Base-by-base conservation (phyloP, 768 basidiomycete species). In the Galerina sulciceps region DNA sequence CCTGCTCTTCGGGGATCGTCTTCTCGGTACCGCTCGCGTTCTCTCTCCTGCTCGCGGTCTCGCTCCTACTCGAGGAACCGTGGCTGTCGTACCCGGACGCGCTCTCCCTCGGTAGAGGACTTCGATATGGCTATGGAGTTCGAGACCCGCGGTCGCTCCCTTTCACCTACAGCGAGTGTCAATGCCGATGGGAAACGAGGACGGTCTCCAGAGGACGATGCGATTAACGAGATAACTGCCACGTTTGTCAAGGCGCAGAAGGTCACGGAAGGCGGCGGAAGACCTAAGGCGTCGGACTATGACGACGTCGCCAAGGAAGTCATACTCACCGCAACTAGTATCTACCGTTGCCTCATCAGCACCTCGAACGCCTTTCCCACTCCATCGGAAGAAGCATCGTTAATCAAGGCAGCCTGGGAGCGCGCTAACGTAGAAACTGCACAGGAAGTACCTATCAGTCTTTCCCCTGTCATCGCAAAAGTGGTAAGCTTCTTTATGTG, bases 301-400 rank as follows among this genome's bases (percentile, higher is more conserved):
- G 60, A 68, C 11, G 47, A 60, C 3, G 45, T 59, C 9, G 59
- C 57, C 0, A 59, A 69, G 51, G 62, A 69, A 18, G 31, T 67
- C 6, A 60, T 72, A n/a, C 47, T 50, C 9, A 57, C 49, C 6
- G 68, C 72, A 13, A 59, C 42, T 10, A 47, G 43, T 0, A 13
- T 57, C 35, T 69, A 61, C 45, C 46, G 64, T 1, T 67, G 65
- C 46, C 41, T 61, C 4, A 41, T 71, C 20, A 59, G 54, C 15
- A 67, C 66, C 2, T 31, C 49, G 2, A 58, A 63, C 9, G 64
- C 62, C 11, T 74, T 66, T 45, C 71, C 69, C 3, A 65, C 68
- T 14, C 44, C 58, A 36, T 17, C 18, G 6, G 40, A 50, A 6
- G 65, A 68, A 43, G 20, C 45, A 1, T 23, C 60, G 10, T 43